Evolutionary conservation across 2,329 filamentous ascomycete species (phyloP).

Genomic region (Tolypocladium guangdongense): DNA sequence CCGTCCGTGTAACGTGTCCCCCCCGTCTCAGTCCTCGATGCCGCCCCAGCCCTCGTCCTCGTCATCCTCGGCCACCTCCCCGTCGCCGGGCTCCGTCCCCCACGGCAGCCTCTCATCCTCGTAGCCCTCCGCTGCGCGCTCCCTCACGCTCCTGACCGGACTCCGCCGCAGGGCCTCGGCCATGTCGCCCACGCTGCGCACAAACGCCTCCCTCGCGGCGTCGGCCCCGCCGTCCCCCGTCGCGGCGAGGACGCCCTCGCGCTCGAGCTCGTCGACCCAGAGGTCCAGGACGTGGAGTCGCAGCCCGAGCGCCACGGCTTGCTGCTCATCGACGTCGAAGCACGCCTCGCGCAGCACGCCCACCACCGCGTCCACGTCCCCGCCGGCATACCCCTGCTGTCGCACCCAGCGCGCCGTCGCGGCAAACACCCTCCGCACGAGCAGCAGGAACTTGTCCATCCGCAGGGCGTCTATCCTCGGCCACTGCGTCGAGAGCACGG

Average conservation of each 20-base stretch:
- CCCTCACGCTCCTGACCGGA: slow-evolving; percentile 60
- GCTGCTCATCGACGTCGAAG: slow-evolving; percentile 23
- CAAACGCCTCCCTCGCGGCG: slow-evolving; percentile 31
- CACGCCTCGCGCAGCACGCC: slow-evolving; percentile 18
- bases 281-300: slow-evolving; percentile 82
- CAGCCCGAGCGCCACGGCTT: slow-evolving; percentile 68
- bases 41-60: slow-evolving; percentile 51
- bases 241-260: slow-evolving; percentile 42
- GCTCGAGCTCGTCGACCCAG: slow-evolving; percentile 82
- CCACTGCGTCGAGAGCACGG: slow-evolving; percentile 59
- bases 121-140: slow-evolving; percentile 57
- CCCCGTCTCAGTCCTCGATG: slow-evolving; percentile 49
- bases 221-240: slow-evolving; percentile 12
- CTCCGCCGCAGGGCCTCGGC: slow-evolving; percentile 46
- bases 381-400: slow-evolving; percentile 23
- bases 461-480: slow-evolving; percentile 63
- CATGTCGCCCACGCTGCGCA: slow-evolving; percentile 41
- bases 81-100: slow-evolving; percentile 26
- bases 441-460: slow-evolving; percentile 86
- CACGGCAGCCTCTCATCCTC: slow-evolving; percentile 63
- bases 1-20: not conserved
- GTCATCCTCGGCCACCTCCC: slow-evolving; percentile 28
- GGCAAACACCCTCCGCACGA: slow-evolving; percentile 68
- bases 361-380: slow-evolving; percentile 15
- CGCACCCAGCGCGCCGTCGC: slow-evolving; percentile 47